Conservation (phyloP, 2,329 filamentous ascomycete species). For the Arthrobotrys conoides region DNA sequence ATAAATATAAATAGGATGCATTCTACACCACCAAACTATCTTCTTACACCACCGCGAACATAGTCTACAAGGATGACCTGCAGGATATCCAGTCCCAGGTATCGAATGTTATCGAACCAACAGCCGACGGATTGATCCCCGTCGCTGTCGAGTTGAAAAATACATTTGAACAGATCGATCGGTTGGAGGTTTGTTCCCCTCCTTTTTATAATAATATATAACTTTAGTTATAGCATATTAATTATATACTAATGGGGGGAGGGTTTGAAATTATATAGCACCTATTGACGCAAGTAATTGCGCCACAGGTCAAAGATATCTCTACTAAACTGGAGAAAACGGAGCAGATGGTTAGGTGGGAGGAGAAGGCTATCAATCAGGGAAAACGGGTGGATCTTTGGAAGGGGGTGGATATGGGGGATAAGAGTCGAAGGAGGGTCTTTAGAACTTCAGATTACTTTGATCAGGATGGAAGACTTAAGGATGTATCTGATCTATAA, state of each 20-base stretch:
- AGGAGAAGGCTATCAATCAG: constrained; percentile 62
- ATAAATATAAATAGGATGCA: constrained; percentile 27
- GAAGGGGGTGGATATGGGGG: constrained; percentile 61
- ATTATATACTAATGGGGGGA: too few species aligned
- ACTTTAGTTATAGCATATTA: neutral
- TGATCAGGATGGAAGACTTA: constrained; percentile 61
- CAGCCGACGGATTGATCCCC: constrained; percentile 62
- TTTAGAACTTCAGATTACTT: constrained; percentile 63
- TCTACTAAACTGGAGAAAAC: constrained; percentile 63
- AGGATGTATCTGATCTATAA: constrained; percentile 32
- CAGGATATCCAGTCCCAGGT: constrained; percentile 62
- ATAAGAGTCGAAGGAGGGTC: constrained; percentile 47
- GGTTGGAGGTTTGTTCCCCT: constrained; percentile 62
- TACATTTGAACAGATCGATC: constrained; percentile 64
- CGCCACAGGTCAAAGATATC: constrained; percentile 63
- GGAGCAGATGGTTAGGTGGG: constrained; percentile 62
- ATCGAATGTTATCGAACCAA: constrained; percentile 64
- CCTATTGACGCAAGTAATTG: constrained; percentile 60
- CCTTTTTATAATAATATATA: neutral
- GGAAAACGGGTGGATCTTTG: constrained; percentile 62
- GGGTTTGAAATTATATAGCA: constrained; percentile 39
- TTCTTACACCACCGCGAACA: constrained; percentile 30
- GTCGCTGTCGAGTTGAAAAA: constrained; percentile 62
- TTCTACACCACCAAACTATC: constrained; percentile 39
- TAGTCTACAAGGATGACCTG: constrained; percentile 48